These are phyloP conservation scores for Mycocentrospora acerina DNA, from an alignment of 2,329 filamentous ascomycete species.

Conservation along the genomic window DNA sequence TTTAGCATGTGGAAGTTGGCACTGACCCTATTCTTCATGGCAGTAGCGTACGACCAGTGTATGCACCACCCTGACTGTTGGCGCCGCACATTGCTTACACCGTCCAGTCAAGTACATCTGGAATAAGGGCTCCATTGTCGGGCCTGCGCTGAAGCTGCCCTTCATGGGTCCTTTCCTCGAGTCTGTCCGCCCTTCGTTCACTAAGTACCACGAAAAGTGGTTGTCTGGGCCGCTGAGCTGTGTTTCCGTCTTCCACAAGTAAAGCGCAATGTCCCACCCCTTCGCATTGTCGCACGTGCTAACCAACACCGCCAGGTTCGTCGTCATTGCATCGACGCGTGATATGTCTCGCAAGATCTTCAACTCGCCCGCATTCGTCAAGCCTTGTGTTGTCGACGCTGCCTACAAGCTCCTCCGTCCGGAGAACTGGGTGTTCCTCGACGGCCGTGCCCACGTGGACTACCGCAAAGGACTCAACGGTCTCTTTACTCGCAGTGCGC, in stretches of 20 bases:
- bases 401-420: slow-evolving; percentile 90
- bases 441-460: slow-evolving; percentile 91
- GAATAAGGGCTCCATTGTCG: slow-evolving; percentile 50
- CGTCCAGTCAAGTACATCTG: slow-evolving; percentile 56
- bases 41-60: slow-evolving; percentile 90
- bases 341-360: slow-evolving; percentile 97
- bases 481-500: slow-evolving; percentile 87
- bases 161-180: slow-evolving; percentile 88
- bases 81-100: slow-evolving; percentile 16
- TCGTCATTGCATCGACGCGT: slow-evolving; percentile 91
- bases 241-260: slow-evolving; percentile 99
- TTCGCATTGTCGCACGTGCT: slow-evolving; percentile 8
- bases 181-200: slow-evolving; percentile 88
- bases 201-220: slow-evolving; percentile 92
- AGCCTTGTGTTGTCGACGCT: slow-evolving; percentile 93
- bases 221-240: slow-evolving; percentile 87
- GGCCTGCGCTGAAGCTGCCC: slow-evolving; percentile 51
- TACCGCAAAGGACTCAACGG: slow-evolving; percentile 96
- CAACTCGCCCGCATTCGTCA: slow-evolving; percentile 88
- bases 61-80: slow-evolving; percentile 43
- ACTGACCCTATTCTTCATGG: slow-evolving; percentile 68
- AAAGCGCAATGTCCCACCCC: slow-evolving; percentile 23
- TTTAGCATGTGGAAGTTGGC: slow-evolving; percentile 31
- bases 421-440: slow-evolving; percentile 96
- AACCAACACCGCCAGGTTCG: slow-evolving; percentile 64